phyloP scores from a whole-genome alignment of 352 stramenopile species.

The Pythium scleroteichum region DNA sequence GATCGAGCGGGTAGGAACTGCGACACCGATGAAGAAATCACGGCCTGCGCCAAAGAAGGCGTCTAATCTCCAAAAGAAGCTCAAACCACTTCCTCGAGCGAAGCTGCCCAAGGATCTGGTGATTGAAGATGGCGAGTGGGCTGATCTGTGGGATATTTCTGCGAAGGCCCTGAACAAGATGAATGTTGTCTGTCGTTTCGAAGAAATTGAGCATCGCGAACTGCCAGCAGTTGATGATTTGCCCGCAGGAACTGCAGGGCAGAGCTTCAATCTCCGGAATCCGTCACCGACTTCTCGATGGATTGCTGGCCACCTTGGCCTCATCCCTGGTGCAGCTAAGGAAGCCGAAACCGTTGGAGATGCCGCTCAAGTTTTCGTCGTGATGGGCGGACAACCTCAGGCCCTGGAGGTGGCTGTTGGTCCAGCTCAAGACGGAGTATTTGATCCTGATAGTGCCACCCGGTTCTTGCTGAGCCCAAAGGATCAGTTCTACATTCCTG shows the following conservation, averaged over 20 bases:
- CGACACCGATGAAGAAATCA: slow-evolving; percentile 53
- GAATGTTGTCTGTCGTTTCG: slow-evolving; percentile 77
- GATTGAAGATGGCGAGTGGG: slow-evolving; percentile 72
- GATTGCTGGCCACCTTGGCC: slow-evolving; percentile 90
- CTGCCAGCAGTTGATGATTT: slow-evolving; percentile 54
- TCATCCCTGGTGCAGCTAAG: slow-evolving; percentile 94
- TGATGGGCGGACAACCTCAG: slow-evolving; percentile 86
- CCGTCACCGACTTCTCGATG: slow-evolving; percentile 72
- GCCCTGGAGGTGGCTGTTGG: slow-evolving; percentile 74
- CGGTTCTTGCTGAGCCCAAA: slow-evolving; percentile 92
- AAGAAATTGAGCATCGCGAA: slow-evolving; percentile 73
- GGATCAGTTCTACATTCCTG: slow-evolving; percentile 97
- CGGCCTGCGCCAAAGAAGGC: slow-evolving; percentile 32
- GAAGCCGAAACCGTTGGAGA: slow-evolving; percentile 93
- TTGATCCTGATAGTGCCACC: slow-evolving; percentile 90
- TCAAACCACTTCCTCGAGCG: slow-evolving; percentile 41
- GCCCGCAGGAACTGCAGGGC: slow-evolving; percentile 68
- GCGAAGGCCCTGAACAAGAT: slow-evolving; percentile 67
- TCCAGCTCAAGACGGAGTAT: slow-evolving; percentile 73
- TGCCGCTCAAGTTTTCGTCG: slow-evolving; percentile 95
- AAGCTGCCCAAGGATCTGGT: slow-evolving; percentile 52
- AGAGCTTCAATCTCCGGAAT: slow-evolving; percentile 88
- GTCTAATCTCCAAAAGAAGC: slow-evolving; percentile 21
- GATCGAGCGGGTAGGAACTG: slow-evolving; percentile 62
- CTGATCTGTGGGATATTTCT: slow-evolving; percentile 63